Evolutionary conservation across 768 basidiomycete genomes (phyloP).

Genomic region (Tricholoma sp.): DNA sequence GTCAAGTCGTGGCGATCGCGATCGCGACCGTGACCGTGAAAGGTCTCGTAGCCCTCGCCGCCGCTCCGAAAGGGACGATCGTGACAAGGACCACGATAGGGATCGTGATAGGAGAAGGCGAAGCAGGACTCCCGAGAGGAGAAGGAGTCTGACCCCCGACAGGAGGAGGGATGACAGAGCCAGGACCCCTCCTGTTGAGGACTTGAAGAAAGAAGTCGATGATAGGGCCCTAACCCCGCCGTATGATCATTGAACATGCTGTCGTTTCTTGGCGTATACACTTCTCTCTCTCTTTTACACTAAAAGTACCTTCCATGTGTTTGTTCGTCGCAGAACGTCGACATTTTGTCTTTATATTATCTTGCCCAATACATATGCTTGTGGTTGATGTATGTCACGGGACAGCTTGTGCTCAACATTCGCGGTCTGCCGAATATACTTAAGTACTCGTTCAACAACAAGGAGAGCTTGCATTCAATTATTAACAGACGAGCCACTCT

Average conservation of each 20-base stretch:
- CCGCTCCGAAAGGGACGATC: conserved; percentile 30
- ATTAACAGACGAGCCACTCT: neutral
- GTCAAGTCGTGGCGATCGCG: conserved; percentile 24
- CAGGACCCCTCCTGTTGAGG: conserved; percentile 47
- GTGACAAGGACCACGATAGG: conserved; percentile 33
- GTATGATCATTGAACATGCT: conserved; percentile 42
- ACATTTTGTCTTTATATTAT: conserved; percentile 1
- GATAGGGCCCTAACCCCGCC: conserved; percentile 57
- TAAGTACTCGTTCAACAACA: no score
- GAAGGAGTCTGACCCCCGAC: conserved; percentile 37
- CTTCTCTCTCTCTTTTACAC: neutral
- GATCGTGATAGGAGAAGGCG: conserved; percentile 5
- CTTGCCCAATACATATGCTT: neutral
- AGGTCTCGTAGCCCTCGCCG: conserved; percentile 54
- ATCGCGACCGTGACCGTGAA: conserved; percentile 25
- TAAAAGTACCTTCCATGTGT: conserved; percentile 6
- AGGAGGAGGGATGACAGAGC: conserved; percentile 38
- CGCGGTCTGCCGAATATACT: no score
- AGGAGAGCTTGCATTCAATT: no score
- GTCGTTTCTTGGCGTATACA: neutral
- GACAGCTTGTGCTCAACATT: no score
- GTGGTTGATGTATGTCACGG: no score
- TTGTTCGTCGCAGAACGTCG: conserved; percentile 4
- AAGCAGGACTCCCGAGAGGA: conserved; percentile 13
- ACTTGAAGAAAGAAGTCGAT: conserved; percentile 38